phyloP scores from a whole-genome alignment of 768 basidiomycete genomes.

The Trametes cingulata region DNA sequence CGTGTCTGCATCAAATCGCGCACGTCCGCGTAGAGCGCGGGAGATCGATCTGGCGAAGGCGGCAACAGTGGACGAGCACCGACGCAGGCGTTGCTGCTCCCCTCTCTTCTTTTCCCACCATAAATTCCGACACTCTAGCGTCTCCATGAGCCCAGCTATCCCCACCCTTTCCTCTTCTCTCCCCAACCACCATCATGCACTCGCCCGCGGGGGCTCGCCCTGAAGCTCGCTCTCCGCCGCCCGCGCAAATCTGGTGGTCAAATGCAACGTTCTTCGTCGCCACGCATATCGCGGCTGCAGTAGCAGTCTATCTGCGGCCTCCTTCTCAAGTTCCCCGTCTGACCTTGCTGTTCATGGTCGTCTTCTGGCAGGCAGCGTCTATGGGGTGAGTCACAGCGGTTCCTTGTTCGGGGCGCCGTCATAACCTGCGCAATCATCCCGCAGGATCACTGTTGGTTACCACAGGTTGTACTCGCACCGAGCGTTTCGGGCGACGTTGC shows the following conservation, averaged over 20 bases:
- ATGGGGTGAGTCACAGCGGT: conserved; percentile 54
- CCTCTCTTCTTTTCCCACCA: background rate
- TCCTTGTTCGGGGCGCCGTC: background rate
- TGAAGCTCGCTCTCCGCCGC: background rate
- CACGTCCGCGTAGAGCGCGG: background rate
- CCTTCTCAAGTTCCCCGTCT: conserved; percentile 41
- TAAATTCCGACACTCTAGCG: background rate
- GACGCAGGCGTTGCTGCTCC: background rate
- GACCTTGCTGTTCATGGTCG: conserved; percentile 53
- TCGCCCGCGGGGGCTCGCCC: background rate
- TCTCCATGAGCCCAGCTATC: background rate
- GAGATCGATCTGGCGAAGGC: background rate
- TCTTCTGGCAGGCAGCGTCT: conserved; percentile 68
- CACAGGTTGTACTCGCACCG: conserved; percentile 80
- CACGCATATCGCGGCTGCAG: conserved; percentile 56
- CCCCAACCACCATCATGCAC: background rate
- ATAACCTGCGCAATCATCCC: background rate
- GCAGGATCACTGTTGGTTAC: conserved; percentile 73
- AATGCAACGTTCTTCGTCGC: conserved; percentile 59
- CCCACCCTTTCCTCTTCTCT: background rate
- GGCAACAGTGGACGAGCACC: background rate
- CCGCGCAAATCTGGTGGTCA: conserved; percentile 55
- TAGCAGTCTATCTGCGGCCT: conserved; percentile 55
- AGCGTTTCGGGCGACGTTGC: conserved; percentile 58
- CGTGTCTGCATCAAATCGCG: conserved; percentile 16